Evolutionary conservation across 1,139 yeast genomes (phyloP).

Genomic region (Wickerhamiella pararugosa): DNA sequence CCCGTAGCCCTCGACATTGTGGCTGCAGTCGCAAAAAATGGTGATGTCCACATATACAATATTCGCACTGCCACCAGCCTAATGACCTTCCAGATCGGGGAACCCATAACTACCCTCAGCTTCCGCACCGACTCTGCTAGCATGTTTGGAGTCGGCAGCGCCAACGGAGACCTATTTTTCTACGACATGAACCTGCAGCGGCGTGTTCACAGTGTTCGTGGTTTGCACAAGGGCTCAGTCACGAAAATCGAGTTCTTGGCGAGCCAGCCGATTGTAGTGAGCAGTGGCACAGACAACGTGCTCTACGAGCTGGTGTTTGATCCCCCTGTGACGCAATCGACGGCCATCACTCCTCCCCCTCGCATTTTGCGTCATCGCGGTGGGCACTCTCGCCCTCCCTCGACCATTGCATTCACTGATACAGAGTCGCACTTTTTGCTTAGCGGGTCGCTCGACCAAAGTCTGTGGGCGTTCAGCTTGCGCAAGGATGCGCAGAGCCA

Average conservation of each 20-base stretch:
- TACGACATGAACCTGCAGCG: slow-evolving; percentile 63
- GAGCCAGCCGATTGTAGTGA: slow-evolving; percentile 86
- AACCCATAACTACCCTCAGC: slow-evolving; percentile 53
- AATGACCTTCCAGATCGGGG: slow-evolving; percentile 45
- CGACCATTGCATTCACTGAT: slow-evolving; percentile 61
- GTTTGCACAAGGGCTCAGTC: slow-evolving; percentile 85
- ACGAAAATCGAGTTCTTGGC: slow-evolving; percentile 60
- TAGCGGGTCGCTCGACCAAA: slow-evolving; percentile 75
- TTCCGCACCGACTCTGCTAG: slow-evolving; percentile 88
- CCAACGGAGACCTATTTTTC: slow-evolving; percentile 70
- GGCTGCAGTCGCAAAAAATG: slow-evolving; percentile 63
- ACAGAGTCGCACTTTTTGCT: slow-evolving; percentile 68
- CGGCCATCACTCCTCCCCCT: slow-evolving; percentile 64
- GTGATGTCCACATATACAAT: slow-evolving; percentile 52
- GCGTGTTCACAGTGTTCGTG: slow-evolving; percentile 60
- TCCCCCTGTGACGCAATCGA: slow-evolving; percentile 60
- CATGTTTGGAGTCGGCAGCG: slow-evolving; percentile 67
- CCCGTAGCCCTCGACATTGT: slow-evolving; percentile 67
- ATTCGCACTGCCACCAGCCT: slow-evolving; percentile 48
- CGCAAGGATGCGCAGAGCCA: slow-evolving; percentile 95
- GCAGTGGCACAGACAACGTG: slow-evolving; percentile 85
- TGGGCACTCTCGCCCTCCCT: slow-evolving; percentile 91
- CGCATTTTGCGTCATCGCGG: slow-evolving; percentile 87
- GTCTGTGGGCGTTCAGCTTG: slow-evolving; percentile 83
- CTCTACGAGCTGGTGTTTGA: slow-evolving; percentile 88